These are phyloP conservation scores for Umbelopsis isabellina DNA, from an alignment of 192 early-diverging fungal genomes.

Conservation along the genomic window DNA sequence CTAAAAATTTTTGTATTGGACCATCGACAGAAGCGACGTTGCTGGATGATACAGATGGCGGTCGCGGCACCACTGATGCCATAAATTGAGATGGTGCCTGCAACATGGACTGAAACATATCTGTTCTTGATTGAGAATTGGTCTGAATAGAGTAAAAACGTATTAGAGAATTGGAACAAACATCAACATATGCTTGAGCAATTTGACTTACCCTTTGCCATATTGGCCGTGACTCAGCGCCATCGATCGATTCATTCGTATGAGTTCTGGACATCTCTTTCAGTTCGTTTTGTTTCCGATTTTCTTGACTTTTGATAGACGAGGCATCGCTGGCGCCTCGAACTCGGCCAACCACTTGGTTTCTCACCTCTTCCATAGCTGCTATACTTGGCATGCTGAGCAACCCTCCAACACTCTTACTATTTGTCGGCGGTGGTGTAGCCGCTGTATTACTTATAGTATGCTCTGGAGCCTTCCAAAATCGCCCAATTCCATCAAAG, in stretches of 20 bases:
- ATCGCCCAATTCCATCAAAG: slow-evolving; percentile 47
- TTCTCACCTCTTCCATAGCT: slow-evolving; percentile 26
- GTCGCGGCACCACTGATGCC: slow-evolving; percentile 14
- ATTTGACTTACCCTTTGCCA: slow-evolving; percentile 6
- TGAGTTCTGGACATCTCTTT: slow-evolving; percentile 19
- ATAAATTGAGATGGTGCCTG: slow-evolving; percentile 30
- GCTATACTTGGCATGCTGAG: slow-evolving; percentile 20
- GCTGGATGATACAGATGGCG: slow-evolving; percentile 1
- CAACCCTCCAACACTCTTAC: background rate
- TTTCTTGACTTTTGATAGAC: slow-evolving; percentile 11
- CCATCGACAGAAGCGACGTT: background rate
- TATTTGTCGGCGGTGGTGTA: background rate
- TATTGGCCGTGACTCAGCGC: background rate
- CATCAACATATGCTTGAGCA: background rate
- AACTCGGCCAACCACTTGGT: slow-evolving; percentile 22
- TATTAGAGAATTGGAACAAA: background rate
- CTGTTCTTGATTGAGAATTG: slow-evolving; percentile 15
- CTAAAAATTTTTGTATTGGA: slow-evolving; percentile 31
- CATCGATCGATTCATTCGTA: background rate
- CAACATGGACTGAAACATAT: slow-evolving; percentile 25
- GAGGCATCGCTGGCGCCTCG: slow-evolving; percentile 7
- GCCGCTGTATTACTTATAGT: background rate
- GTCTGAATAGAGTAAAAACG: background rate
- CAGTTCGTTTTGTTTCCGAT: slow-evolving; percentile 7
- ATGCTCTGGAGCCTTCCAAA: slow-evolving; percentile 34